Evolutionary conservation across 2,329 filamentous ascomycete genomes (phyloP).

Genomic region (Xylaria sp.): DNA sequence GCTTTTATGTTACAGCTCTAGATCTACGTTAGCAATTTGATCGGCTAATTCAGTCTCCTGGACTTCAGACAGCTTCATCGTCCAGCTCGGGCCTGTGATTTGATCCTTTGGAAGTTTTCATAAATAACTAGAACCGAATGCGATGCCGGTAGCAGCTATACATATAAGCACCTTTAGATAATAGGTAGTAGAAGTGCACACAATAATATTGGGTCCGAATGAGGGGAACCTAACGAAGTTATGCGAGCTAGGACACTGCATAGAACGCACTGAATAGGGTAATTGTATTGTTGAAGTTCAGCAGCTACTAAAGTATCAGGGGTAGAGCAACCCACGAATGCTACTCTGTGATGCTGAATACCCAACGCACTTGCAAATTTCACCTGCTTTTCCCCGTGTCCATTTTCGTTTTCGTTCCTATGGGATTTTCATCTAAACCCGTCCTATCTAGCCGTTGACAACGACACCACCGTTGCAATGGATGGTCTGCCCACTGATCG

Average conservation of each 20-base stretch:
- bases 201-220: not conserved
- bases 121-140: not conserved
- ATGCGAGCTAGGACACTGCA: not conserved
- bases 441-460: slow-evolving; percentile 57
- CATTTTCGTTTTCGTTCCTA: not conserved
- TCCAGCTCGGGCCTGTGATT: not conserved
- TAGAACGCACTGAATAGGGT: not conserved
- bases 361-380: no score
- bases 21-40: not conserved
- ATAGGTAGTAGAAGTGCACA: not conserved
- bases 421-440: not conserved
- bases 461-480: slow-evolving; percentile 64
- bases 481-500: slow-evolving; percentile 76
- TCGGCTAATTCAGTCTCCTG: not conserved
- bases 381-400: no score
- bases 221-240: not conserved
- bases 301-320: not conserved
- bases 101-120: not conserved
- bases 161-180: not conserved
- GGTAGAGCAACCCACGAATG: not conserved
- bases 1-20: not conserved
- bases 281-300: not conserved
- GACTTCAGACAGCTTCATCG: no score
- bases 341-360: not conserved
- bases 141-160: not conserved